These are phyloP conservation scores for Sporobolomyces phaffii DNA, from an alignment of 768 basidiomycete genomes.

Conservation along the genomic window DNA sequence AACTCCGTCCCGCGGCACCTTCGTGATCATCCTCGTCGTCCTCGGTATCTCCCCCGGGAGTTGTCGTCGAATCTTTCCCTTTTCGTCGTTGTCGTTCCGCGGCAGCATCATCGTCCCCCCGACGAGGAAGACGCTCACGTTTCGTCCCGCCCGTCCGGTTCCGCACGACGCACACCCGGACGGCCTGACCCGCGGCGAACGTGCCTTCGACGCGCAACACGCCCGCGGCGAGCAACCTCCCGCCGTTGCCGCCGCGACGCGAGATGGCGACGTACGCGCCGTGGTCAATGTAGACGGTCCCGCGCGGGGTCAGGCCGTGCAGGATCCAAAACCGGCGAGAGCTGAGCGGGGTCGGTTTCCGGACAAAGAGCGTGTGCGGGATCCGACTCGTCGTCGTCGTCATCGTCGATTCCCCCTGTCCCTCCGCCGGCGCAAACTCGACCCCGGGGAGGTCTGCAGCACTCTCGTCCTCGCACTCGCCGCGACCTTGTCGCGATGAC, in stretches of 20 bases:
- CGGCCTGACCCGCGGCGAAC: slow-evolving; percentile 92
- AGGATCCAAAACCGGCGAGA: slow-evolving; percentile 95
- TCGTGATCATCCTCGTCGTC: background rate
- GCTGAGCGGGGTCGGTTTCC: slow-evolving; percentile 62
- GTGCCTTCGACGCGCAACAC: slow-evolving; percentile 78
- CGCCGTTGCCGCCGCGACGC: slow-evolving; percentile 61
- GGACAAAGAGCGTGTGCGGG: slow-evolving; percentile 77
- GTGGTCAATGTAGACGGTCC: slow-evolving; percentile 76
- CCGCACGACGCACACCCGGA: slow-evolving; percentile 62
- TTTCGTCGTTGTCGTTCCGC: too few species aligned
- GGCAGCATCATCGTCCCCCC: too few species aligned
- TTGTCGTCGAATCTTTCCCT: too few species aligned
- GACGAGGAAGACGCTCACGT: background rate
- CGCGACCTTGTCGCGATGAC: background rate
- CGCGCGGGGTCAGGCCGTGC: slow-evolving; percentile 86
- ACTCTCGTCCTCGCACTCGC: slow-evolving; percentile 12
- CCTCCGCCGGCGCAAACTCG: slow-evolving; percentile 11
- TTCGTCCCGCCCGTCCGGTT: slow-evolving; percentile 45
- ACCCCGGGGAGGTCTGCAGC: slow-evolving; percentile 12
- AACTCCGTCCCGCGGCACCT: too few species aligned
- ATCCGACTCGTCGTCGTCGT: background rate
- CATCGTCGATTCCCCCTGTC: too few species aligned
- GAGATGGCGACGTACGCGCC: slow-evolving; percentile 84
- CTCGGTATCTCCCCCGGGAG: background rate
- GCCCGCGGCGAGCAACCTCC: slow-evolving; percentile 83